Evolutionary conservation across 2,329 filamentous ascomycete species (phyloP).

Genomic region (Tympanopsis confertula): DNA sequence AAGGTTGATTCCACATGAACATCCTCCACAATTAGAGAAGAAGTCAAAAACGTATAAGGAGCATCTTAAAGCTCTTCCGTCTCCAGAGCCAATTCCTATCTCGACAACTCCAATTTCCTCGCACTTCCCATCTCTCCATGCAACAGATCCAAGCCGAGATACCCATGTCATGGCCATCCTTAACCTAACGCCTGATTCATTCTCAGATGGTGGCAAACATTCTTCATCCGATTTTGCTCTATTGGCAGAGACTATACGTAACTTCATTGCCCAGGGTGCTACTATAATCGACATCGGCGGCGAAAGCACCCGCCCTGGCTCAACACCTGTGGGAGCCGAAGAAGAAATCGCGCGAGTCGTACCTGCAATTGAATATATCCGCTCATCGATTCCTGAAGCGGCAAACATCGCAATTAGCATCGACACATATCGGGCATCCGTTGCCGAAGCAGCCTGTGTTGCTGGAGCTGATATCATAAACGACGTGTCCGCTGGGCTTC

Average conservation of each 20-base stretch:
- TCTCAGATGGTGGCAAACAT: constrained; percentile 77
- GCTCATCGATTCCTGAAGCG: constrained; percentile 45
- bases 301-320: constrained; percentile 77
- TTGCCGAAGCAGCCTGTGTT: constrained; percentile 64
- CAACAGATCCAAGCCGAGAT: constrained; percentile 41
- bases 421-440: constrained; percentile 81
- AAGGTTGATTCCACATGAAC: constrained; percentile 37
- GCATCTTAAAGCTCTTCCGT: constrained; percentile 42
- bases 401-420: constrained; percentile 65
- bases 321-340: constrained; percentile 52
- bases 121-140: constrained; percentile 40
- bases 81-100: constrained; percentile 39
- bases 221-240: constrained; percentile 27
- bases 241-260: constrained; percentile 44
- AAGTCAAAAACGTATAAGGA: too few species aligned
- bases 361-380: constrained; percentile 66
- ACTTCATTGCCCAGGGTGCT: constrained; percentile 58
- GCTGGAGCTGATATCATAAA: constrained; percentile 89
- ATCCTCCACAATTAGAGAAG: too few species aligned
- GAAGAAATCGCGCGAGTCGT: constrained; percentile 72
- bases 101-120: constrained; percentile 39
- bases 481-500: constrained; percentile 72
- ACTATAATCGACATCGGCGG: constrained; percentile 87
- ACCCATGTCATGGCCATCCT: constrained; percentile 89
- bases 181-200: constrained; percentile 91